Base-by-base conservation (phyloP, 129 eudicot genomes). In the Saussurea involucrata region DNA sequence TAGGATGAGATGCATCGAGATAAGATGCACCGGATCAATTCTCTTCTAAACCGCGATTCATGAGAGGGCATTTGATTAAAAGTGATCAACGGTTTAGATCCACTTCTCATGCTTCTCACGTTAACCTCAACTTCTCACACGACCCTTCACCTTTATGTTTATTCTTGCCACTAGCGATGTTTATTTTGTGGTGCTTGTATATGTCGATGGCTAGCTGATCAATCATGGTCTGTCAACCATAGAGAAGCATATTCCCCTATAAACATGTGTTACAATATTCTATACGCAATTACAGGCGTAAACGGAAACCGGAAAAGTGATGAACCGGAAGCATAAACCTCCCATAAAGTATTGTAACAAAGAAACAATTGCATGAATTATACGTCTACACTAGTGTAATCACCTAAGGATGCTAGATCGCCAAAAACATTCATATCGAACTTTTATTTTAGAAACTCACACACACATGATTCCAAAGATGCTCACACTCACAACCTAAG, bases 281-380 rank as follows among this genome's bases (percentile, higher is more conserved):
- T 24, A 25, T 37, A 18, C 24, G 20, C 46, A 28, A 32, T 55
- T 49, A 28, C 67, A 75, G 27, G 28, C 61, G 64, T 64, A 27
- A 65, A 42, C 12, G 64, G 36, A 75, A 75, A 36, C 42, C 27
- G 65, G 21, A 65, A 25, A 63, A 40, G 22, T 12, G 72, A 76
- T 46, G 64, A 76, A 68, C 75, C 24, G 18, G 44, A 77, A 77
- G 24, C 81, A 53, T 69, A 32, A 68, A 77, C 64, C 74, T 12
- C 22, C 69, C 4, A 65, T 49, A 42, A 46, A 18, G 6, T n/a
- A 61, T 60, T 4, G 32, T 4, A 66, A n/a, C 22, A 75, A 64
- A 70, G 10, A 10, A 42, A 22, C 57, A 21, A 0, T 33, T 21
- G 33, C 57, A 22, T 58, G 31, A 6, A 31, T 73, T 13, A 40